A percentile compares a stretch with the other conserved stretches of the same genome.
These are phyloP conservation scores for Cytospora piceae DNA, from an alignment of 2,329 filamentous ascomycete genomes.

Conservation along the genomic window DNA sequence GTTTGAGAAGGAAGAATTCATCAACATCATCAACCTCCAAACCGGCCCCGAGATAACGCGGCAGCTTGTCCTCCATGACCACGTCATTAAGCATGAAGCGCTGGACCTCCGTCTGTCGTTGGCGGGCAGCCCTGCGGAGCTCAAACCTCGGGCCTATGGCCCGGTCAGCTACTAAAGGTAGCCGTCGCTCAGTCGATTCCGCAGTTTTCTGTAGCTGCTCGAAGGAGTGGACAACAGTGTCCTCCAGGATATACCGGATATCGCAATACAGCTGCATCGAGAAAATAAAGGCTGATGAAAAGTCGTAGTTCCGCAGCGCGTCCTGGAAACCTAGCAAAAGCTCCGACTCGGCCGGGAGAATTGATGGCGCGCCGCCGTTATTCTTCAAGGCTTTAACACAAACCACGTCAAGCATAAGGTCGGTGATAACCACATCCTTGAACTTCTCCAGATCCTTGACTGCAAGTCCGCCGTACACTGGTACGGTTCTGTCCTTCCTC, in stretches of 20 bases:
- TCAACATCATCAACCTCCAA: slow-evolving; percentile 29
- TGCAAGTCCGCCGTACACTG: slow-evolving; percentile 33
- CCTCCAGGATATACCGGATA: slow-evolving; percentile 39
- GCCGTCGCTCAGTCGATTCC: slow-evolving; percentile 21
- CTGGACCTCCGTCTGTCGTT: slow-evolving; percentile 30
- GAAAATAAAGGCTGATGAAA: slow-evolving; percentile 37
- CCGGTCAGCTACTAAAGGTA: slow-evolving; percentile 28
- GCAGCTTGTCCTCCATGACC: slow-evolving; percentile 31
- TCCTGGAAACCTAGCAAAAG: slow-evolving; percentile 36
- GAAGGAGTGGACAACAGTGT: slow-evolving; percentile 31
- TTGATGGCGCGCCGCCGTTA: slow-evolving; percentile 29
- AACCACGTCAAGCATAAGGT: slow-evolving; percentile 35
- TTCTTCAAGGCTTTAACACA: slow-evolving; percentile 37
- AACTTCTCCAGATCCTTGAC: slow-evolving; percentile 31
- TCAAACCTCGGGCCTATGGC: slow-evolving; percentile 27
- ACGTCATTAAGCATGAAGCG: slow-evolving; percentile 33
- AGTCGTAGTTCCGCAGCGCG: slow-evolving; percentile 31
- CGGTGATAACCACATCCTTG: slow-evolving; percentile 31
- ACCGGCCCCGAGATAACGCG: slow-evolving; percentile 26
- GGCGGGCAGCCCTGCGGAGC: slow-evolving; percentile 22
- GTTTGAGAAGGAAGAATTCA: slow-evolving; percentile 31
- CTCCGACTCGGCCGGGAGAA: slow-evolving; percentile 36
- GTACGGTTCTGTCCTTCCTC: slow-evolving; percentile 12
- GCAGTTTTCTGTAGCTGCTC: slow-evolving; percentile 34
- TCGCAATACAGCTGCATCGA: slow-evolving; percentile 39